Evolutionary conservation across 495 filamentous ascomycete genomes (phyloP).

Genomic region (Lichina pygmaea): DNA sequence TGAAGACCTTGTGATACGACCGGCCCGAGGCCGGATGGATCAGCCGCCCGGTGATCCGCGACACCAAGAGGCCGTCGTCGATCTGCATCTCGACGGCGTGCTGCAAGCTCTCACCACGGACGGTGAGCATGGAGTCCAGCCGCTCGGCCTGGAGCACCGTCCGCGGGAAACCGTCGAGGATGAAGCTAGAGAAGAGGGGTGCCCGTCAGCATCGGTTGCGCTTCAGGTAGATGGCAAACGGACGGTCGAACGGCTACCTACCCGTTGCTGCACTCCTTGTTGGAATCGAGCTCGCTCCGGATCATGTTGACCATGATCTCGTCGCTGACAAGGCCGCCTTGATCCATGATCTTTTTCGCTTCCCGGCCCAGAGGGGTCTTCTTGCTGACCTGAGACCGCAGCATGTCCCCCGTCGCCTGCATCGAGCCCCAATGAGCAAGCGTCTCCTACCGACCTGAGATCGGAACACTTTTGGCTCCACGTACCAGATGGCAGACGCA

Average conservation of each 20-base stretch:
- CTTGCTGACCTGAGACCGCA: slow-evolving; percentile 92
- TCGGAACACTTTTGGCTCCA: background rate
- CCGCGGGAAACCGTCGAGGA: slow-evolving; percentile 93
- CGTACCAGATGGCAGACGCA: slow-evolving; percentile 87
- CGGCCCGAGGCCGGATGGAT: slow-evolving; percentile 88
- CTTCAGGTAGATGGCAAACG: background rate
- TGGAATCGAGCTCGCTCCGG: slow-evolving; percentile 80
- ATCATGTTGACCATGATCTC: slow-evolving; percentile 99
- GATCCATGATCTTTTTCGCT: slow-evolving; percentile 99
- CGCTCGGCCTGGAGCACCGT: slow-evolving; percentile 87
- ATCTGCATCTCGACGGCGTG: slow-evolving; percentile 94
- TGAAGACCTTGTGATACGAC: slow-evolving; percentile 94
- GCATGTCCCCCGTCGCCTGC: slow-evolving; percentile 96
- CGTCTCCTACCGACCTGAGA: background rate
- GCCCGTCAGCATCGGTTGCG: background rate
- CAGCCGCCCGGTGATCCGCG: slow-evolving; percentile 87
- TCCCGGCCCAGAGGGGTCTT: slow-evolving; percentile 85
- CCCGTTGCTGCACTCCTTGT: slow-evolving; percentile 91
- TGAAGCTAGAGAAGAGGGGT: slow-evolving; percentile 37
- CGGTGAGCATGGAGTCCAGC: slow-evolving; percentile 69
- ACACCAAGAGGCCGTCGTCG: slow-evolving; percentile 75
- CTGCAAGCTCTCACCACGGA: slow-evolving; percentile 50
- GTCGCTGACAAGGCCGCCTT: slow-evolving; percentile 88
- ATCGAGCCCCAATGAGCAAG: background rate
- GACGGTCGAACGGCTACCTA: slow-evolving; percentile 15